A percentile compares a stretch with the other conserved stretches of the same genome.
Evolutionary conservation across 1,139 yeast genomes (phyloP).

Genomic region (Citeromyces hawaiiensis): DNA sequence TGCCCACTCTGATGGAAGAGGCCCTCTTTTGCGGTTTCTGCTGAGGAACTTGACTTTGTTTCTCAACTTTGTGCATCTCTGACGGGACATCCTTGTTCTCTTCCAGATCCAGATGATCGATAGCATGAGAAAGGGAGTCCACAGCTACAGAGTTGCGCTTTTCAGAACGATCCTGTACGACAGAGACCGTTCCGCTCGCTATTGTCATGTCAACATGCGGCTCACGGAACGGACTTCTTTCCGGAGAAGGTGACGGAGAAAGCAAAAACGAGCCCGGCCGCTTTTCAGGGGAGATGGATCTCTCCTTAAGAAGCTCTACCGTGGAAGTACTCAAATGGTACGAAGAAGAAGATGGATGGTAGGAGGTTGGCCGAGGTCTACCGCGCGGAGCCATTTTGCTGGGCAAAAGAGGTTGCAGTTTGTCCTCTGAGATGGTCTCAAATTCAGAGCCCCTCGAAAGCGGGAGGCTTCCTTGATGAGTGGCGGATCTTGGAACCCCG

Average conservation of each 20-base stretch:
- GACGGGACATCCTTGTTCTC: not conserved
- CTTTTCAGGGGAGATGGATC: not conserved
- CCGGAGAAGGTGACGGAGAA: not conserved
- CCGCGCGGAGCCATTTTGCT: not conserved
- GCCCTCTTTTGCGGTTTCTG: slow-evolving; percentile 13
- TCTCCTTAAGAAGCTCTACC: not conserved
- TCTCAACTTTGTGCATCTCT: not conserved
- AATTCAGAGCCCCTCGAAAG: slow-evolving; percentile 4
- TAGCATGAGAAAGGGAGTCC: slow-evolving; percentile 13
- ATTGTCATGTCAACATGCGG: slow-evolving; percentile 15
- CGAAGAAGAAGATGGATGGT: slow-evolving; percentile 43
- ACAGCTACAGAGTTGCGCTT: slow-evolving; percentile 13
- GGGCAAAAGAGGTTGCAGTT: not conserved
- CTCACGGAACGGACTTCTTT: slow-evolving; percentile 6
- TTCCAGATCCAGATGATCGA: slow-evolving; percentile 7
- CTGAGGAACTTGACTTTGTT: not conserved
- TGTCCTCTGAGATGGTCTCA: slow-evolving; percentile 4
- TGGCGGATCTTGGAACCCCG: slow-evolving; percentile 23
- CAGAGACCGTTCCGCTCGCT: slow-evolving; percentile 10
- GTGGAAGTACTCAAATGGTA: slow-evolving; percentile 2
- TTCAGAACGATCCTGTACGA: slow-evolving; percentile 4
- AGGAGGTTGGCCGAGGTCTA: slow-evolving; percentile 63
- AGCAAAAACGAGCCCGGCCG: not conserved
- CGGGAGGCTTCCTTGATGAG: slow-evolving; percentile 22
- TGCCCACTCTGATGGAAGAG: slow-evolving; percentile 22